Percentiles rank a stretch among this genome's conserved stretches.
phyloP scores from a whole-genome alignment of 306 rosid species.

The Crotalaria pallida region DNA sequence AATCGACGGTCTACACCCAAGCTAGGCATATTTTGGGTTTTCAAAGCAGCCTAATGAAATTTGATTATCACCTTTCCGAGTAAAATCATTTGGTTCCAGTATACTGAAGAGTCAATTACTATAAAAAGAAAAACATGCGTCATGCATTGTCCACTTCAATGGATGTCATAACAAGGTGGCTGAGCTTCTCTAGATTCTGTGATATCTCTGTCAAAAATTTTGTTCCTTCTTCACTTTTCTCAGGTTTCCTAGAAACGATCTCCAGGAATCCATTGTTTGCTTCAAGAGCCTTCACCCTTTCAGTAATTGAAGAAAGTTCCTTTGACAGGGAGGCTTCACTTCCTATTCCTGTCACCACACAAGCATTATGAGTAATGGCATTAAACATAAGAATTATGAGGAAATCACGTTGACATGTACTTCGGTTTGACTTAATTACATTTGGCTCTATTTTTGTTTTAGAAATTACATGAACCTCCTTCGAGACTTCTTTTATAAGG shows the following conservation, averaged over 20 bases:
- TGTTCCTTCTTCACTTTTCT: conserved; percentile 45
- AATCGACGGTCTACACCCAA: conserved; percentile 13
- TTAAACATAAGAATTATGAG: not conserved
- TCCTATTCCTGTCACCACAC: conserved; percentile 40
- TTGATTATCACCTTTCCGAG: conserved; percentile 12
- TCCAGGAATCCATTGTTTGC: conserved; percentile 38
- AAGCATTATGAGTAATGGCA: conserved; percentile 7
- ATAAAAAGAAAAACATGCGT: not conserved
- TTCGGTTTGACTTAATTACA: not conserved
- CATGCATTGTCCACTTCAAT: conserved; percentile 15
- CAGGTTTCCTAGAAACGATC: conserved; percentile 31
- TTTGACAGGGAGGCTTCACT: conserved; percentile 22
- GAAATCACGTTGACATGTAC: not conserved
- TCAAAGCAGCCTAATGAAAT: conserved; percentile 8
- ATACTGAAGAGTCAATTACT: not conserved
- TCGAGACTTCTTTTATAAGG: no score
- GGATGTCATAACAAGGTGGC: conserved; percentile 29
- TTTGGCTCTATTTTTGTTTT: not conserved
- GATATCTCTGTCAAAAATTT: conserved; percentile 43
- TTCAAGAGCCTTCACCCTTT: conserved; percentile 52
- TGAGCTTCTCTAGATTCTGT: conserved; percentile 43
- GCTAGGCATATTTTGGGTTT: not conserved
- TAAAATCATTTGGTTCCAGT: not conserved
- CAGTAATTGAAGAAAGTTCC: conserved; percentile 35
- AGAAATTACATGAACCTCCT: not conserved